A percentile compares a stretch with the other conserved stretches of the same genome.
phyloP scores from a whole-genome alignment of 352 stramenopile species.

The Lagenidium giganteum region DNA sequence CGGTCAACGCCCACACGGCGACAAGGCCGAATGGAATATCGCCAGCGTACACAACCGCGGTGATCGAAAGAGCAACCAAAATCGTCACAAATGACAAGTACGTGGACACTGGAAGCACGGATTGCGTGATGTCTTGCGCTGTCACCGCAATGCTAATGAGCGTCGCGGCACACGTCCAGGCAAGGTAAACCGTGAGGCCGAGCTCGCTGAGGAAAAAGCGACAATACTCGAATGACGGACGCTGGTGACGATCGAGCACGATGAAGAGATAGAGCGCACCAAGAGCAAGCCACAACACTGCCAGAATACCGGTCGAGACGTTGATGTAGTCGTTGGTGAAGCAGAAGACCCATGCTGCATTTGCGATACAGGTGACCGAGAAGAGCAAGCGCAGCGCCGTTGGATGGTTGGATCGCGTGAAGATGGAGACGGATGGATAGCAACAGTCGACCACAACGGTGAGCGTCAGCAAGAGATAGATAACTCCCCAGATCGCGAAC shows the following conservation, averaged over 20 bases:
- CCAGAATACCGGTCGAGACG: slow-evolving; percentile 30
- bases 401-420: slow-evolving; percentile 24
- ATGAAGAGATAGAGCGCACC: slow-evolving; percentile 52
- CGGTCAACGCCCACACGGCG: slow-evolving; percentile 39
- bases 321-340: slow-evolving; percentile 58
- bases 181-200: slow-evolving; percentile 50
- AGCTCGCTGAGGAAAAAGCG: slow-evolving; percentile 43
- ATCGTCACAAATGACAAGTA: too few relatives aligned
- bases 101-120: too few relatives aligned
- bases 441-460: slow-evolving; percentile 49
- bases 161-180: slow-evolving; percentile 51
- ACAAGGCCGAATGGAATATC: slow-evolving; percentile 56
- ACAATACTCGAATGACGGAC: slow-evolving; percentile 24
- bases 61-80: too few relatives aligned
- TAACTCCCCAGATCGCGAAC: slow-evolving; percentile 79
- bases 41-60: slow-evolving; percentile 37
- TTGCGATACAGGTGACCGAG: slow-evolving; percentile 41
- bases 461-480: slow-evolving; percentile 60
- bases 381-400: slow-evolving; percentile 40
- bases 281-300: slow-evolving; percentile 48
- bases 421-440: slow-evolving; percentile 40
- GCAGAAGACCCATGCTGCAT: slow-evolving; percentile 53
- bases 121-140: too few relatives aligned
- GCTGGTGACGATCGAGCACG: slow-evolving; percentile 22
- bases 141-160: slow-evolving; percentile 55